Conservation (phyloP, 2,329 filamentous ascomycete genomes). For the Plectosphaerella sp. region DNA sequence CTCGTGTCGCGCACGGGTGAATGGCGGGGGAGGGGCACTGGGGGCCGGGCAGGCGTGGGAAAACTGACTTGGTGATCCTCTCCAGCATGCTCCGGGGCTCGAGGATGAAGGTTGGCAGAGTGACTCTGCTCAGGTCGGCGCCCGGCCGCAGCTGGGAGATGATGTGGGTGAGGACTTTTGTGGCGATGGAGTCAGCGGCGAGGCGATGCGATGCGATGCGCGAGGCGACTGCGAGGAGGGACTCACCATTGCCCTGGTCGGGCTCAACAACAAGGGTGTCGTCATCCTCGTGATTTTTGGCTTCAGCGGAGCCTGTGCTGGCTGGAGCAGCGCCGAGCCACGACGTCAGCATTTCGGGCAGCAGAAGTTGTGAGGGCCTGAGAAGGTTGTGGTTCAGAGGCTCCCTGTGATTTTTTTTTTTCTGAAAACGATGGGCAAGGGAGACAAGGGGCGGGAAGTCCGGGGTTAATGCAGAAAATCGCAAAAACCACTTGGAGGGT, state of each 20-base stretch:
- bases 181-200: not conserved
- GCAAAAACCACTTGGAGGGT: too few relatives aligned
- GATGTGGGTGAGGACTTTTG: constrained; percentile 89
- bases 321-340: constrained; percentile 30
- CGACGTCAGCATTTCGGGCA: constrained; percentile 33
- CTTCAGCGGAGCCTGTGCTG: constrained; percentile 53
- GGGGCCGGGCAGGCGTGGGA: not conserved
- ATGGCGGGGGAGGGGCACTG: not conserved
- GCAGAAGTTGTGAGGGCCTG: not conserved
- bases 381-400: too few relatives aligned
- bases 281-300: constrained; percentile 47
- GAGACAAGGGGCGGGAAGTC: not conserved
- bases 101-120: constrained; percentile 94
- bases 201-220: not conserved
- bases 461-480: not conserved
- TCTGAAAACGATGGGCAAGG: not conserved
- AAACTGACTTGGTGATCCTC: constrained; percentile 87
- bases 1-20: not conserved
- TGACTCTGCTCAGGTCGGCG: constrained; percentile 90
- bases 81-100: constrained; percentile 98
- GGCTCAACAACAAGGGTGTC: constrained; percentile 82
- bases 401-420: not conserved
- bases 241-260: constrained; percentile 88
- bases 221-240: not conserved
- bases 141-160: constrained; percentile 95